phyloP scores from a whole-genome alignment of 805 yeast species.

The Lachancea waltii region DNA sequence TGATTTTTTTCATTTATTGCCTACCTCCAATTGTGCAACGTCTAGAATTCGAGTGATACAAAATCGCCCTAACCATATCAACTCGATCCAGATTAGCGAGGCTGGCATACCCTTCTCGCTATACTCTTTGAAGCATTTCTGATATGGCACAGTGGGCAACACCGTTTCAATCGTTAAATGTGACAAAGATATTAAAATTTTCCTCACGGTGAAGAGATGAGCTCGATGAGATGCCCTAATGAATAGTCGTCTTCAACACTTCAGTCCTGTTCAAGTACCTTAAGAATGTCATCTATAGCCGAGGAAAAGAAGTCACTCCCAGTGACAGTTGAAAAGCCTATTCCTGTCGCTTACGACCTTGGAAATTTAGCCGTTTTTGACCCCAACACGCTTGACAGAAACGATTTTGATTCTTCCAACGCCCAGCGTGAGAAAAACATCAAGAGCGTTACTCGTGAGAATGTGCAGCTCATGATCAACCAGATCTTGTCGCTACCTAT shows the following conservation, averaged over 20 bases:
- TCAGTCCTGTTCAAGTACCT: not conserved
- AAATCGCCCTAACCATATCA: too few species aligned
- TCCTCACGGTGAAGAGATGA: not conserved
- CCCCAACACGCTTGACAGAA: conserved; percentile 72
- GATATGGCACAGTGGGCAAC: too few species aligned
- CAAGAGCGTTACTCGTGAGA: conserved; percentile 71
- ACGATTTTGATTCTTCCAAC: conserved; percentile 45
- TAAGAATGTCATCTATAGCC: conserved; percentile 6
- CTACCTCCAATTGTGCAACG: too few species aligned
- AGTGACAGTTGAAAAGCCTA: conserved; percentile 83
- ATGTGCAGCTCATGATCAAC: conserved; percentile 83
- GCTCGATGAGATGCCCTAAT: conserved; percentile 2
- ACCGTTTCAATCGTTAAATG: not conserved
- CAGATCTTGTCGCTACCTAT: conserved; percentile 87
- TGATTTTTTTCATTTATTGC: too few species aligned
- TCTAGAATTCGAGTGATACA: not conserved
- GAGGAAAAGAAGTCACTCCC: conserved; percentile 37
- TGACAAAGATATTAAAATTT: not conserved
- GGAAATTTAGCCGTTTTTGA: conserved; percentile 91
- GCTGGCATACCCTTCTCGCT: too few species aligned
- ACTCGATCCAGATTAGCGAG: too few species aligned
- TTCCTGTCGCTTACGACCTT: conserved; percentile 82
- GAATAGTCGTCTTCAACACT: too few species aligned
- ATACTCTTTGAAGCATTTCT: too few species aligned
- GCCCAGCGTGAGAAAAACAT: conserved; percentile 59